phyloP scores from a whole-genome alignment of 495 filamentous ascomycete species.

The Daldinia grandis region DNA sequence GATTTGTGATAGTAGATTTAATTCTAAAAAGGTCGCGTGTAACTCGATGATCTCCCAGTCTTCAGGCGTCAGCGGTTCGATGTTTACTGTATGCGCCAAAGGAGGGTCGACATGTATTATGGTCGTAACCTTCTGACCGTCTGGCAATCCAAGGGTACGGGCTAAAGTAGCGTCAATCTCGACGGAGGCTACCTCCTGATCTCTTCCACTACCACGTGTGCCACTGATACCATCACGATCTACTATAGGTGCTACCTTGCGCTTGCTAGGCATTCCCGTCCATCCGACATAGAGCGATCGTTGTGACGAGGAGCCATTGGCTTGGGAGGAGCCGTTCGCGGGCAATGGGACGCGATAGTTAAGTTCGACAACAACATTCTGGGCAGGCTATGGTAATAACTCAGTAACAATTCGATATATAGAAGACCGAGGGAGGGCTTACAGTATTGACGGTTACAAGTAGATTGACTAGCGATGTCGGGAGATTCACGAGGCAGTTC shows the following conservation, averaged over 20 bases:
- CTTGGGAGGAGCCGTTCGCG: slow-evolving; percentile 42
- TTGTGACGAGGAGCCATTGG: slow-evolving; percentile 55
- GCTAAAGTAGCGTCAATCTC: slow-evolving; percentile 93
- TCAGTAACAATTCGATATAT: slow-evolving; percentile 14
- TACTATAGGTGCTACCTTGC: slow-evolving; percentile 75
- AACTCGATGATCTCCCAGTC: slow-evolving; percentile 99
- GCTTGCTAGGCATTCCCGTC: slow-evolving; percentile 96
- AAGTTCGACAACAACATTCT: slow-evolving; percentile 96
- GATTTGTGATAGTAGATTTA: slow-evolving; percentile 93
- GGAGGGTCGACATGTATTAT: slow-evolving; percentile 88
- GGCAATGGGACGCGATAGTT: slow-evolving; percentile 62
- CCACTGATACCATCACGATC: slow-evolving; percentile 74
- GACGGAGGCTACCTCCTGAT: slow-evolving; percentile 76
- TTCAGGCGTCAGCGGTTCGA: slow-evolving; percentile 91
- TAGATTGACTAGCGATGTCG: slow-evolving; percentile 79
- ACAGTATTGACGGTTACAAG: slow-evolving; percentile 90
- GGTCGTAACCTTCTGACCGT: slow-evolving; percentile 81
- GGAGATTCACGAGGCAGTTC: slow-evolving; percentile 94
- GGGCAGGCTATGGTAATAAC: slow-evolving; percentile 68
- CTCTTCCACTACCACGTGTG: slow-evolving; percentile 61
- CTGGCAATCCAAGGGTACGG: slow-evolving; percentile 77
- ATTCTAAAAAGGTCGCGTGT: slow-evolving; percentile 91
- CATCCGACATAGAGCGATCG: slow-evolving; percentile 87
- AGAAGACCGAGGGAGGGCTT: slow-evolving; percentile 45
- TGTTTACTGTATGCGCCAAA: slow-evolving; percentile 88